These are phyloP conservation scores for Chaetomium tenue DNA, from an alignment of 495 filamentous ascomycete species.

Conservation along the genomic window DNA sequence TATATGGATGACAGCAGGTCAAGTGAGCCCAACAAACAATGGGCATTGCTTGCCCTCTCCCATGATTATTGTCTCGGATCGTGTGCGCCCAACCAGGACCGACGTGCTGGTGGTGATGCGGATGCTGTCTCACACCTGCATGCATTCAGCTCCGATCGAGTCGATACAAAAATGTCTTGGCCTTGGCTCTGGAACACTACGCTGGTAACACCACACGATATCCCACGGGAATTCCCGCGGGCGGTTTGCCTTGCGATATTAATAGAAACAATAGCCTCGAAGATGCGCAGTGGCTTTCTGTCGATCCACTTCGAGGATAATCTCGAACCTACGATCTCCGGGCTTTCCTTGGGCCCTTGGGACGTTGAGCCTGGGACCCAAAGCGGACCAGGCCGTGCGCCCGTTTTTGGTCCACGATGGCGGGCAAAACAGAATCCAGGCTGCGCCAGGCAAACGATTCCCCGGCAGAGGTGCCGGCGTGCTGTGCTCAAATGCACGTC, in stretches of 20 bases:
- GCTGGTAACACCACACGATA: neutral
- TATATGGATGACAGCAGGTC: neutral
- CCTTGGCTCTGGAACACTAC: neutral
- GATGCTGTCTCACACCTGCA: neutral
- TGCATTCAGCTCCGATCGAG: neutral
- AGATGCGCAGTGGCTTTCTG: neutral
- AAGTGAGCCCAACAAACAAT: neutral
- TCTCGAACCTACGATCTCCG: no score
- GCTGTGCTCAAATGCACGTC: neutral
- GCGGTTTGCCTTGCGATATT: neutral
- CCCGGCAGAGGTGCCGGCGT: constrained; percentile 17
- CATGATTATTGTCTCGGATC: neutral
- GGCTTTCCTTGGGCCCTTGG: no score
- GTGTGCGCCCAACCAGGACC: neutral
- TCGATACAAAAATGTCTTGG: neutral
- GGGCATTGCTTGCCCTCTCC: neutral
- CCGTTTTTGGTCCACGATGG: no score
- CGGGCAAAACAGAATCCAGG: neutral
- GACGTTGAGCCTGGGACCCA: no score
- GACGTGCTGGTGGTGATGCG: neutral
- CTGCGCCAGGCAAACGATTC: neutral
- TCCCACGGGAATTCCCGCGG: neutral
- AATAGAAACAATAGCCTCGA: neutral
- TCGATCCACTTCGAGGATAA: neutral
- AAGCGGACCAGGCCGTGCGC: no score